Evolutionary conservation across 1,284 basidiomycete genomes (phyloP), one percentile per base, ranked within the genome.

Genomic region (Papiliotrema terrestris): DNA sequence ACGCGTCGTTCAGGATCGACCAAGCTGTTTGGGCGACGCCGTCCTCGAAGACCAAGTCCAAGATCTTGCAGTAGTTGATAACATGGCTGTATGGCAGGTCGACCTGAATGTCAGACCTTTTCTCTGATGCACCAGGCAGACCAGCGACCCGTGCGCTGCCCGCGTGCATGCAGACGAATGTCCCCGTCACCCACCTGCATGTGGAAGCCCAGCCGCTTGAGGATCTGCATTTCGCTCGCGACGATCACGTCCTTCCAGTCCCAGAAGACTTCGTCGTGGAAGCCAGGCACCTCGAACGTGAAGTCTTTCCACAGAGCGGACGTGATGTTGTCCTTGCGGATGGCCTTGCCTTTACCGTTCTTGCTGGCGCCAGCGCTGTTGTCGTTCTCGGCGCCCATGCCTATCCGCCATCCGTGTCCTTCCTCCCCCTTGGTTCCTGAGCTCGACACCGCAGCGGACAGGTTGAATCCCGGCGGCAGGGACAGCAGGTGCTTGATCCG

Each of bases 151-250:
- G 29, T 5, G 29, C 11, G 6, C 29, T 32, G 29, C 5, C 11
- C 5, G 29, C 29, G 29, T 26, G 8, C 3, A 8, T 15, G n/a
- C 15, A 5, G 4, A 44, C 23, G 41, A 20, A n/a, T 44, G 29
- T 1, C 2, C 13, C 38, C 26, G 43, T 29, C 51, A 55, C 66
- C 50, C 45, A 72, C 71, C 67, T 76, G 73, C 49, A 92, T 88
- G 66, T 92, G 88, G 78, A 93, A 93, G 3, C 89, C 90, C 13
- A 93, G 82, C 37, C 93, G 84, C 78, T 98, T 98, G 60, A 99
- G 82, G 19, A 98, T 84, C 72, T 98, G 96, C 91, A 98, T 98
- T 77, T 99, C 96, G 1, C 88, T 86, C 15, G 96, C 87, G 22
- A 97, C 91, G 45, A 98, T 79, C 4, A 89, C 86, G 53, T 78